Evolutionary conservation across 176 grass and related monocot genomes (phyloP), one percentile per base, ranked within the genome.

Genomic region (Pharus latifolius): DNA sequence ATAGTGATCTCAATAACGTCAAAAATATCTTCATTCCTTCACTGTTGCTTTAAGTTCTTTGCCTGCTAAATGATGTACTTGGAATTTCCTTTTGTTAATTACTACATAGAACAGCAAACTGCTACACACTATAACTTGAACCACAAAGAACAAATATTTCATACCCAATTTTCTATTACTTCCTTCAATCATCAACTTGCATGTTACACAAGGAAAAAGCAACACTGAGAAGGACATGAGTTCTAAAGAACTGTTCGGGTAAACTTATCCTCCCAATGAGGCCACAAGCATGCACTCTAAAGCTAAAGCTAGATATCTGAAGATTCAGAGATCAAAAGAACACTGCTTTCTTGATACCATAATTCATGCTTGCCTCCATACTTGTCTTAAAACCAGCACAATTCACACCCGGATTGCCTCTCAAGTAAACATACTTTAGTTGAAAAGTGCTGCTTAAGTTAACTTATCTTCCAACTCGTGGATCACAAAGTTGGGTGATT

Each of bases 291-390:
- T 68, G 55, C 54, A 10, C 23, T 69, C n/a, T 1, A 75, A 80
- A 69, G 28, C 38, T 13, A 53, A 80, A 85, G 70, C 63, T 31
- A 62, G 76, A 80, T 70, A 61, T 37, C 55, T 76, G 46, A 40
- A 31, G 54, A 74, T 68, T 56, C 69, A 65, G 22, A 70, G 42
- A 4, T 23, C 30, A 58, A 73, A 57, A 73, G 43, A 38, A 5
- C 6, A 37, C 49, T 57, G 15, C 42, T 65, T 7, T 32, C 31
- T 43, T 20, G 46, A 3, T 11, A 40, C 13, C 58, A 37, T 28
- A 10, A 68, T 29, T 26, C 28, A 19, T 19, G 47, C 52, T 34
- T 45, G 34, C 20, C 27, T 69, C 17, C 26, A 4, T 49, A 46
- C 75, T 35, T 68, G 61, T 51, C 53, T 74, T 22, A 44, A 74